Percentiles rank a stretch among this genome's conserved stretches.
These are phyloP conservation scores for Fusarium sp. DNA, from an alignment of 2,329 filamentous ascomycete species.

Conservation along the genomic window DNA sequence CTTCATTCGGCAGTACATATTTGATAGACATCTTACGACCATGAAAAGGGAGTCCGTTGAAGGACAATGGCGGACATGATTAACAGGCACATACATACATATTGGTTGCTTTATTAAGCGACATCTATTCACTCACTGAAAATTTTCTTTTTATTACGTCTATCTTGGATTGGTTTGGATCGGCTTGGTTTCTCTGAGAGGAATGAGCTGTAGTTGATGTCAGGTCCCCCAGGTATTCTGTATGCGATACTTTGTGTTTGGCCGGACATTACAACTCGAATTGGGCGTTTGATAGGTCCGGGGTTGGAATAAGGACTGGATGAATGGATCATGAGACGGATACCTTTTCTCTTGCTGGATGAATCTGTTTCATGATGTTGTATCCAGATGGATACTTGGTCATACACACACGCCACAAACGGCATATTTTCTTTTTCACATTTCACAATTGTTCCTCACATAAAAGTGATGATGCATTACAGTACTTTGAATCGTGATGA, in stretches of 20 bases:
- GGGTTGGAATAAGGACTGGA: conserved; percentile 32
- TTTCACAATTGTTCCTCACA: neutral
- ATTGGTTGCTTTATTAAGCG: conserved; percentile 24
- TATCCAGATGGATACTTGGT: conserved; percentile 48
- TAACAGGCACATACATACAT: conserved; percentile 33
- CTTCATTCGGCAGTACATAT: conserved; percentile 53
- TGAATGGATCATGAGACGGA: conserved; percentile 35
- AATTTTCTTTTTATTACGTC: conserved; percentile 34
- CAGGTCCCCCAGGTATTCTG: conserved; percentile 27
- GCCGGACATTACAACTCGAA: conserved; percentile 17
- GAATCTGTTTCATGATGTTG: conserved; percentile 47
- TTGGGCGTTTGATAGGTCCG: conserved; percentile 46
- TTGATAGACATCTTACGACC: conserved; percentile 49
- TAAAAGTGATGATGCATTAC: neutral
- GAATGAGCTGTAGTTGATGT: conserved; percentile 26
- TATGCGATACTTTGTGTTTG: conserved; percentile 5
- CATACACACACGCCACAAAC: conserved; percentile 41
- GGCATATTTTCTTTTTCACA: conserved; percentile 42
- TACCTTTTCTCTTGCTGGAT: conserved; percentile 40
- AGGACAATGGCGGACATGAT: conserved; percentile 35
- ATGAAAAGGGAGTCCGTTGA: conserved; percentile 35
- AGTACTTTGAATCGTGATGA: conserved; percentile 16
- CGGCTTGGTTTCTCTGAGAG: conserved; percentile 20
- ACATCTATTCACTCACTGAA: conserved; percentile 36
- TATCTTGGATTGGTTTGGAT: conserved; percentile 28